Conservation (phyloP, 2,329 filamentous ascomycete species). For the Graphilbum sp. region DNA sequence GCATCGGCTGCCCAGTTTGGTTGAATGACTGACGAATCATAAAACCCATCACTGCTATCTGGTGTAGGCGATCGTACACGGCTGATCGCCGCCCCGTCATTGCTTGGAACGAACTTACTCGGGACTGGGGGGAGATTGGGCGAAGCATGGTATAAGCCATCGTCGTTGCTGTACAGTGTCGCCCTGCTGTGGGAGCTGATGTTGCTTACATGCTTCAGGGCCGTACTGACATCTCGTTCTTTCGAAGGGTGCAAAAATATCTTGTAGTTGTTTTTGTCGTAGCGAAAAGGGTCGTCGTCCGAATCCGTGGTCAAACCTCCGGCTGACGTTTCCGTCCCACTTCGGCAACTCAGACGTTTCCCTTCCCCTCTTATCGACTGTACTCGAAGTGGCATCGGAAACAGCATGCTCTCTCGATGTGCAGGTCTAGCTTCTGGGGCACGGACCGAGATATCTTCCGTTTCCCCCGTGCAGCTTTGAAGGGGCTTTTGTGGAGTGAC, state of each 20-base stretch:
- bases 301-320: constrained; percentile 16
- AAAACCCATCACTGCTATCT: constrained; percentile 1
- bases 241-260: constrained; percentile 20
- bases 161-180: constrained; percentile 11
- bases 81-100: neutral
- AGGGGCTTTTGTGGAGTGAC: no score
- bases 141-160: constrained; percentile 13
- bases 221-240: constrained; percentile 27
- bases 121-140: neutral
- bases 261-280: constrained; percentile 23
- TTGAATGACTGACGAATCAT: constrained; percentile 7
- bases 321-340: constrained; percentile 14
- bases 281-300: constrained; percentile 27
- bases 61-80: constrained; percentile 3
- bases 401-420: neutral
- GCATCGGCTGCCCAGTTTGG: constrained; percentile 5
- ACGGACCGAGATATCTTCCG: neutral
- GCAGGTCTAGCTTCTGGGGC: neutral
- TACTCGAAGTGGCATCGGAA: constrained; percentile 10
- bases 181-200: constrained; percentile 12
- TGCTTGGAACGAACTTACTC: no score
- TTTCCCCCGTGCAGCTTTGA: no score
- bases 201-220: constrained; percentile 17
- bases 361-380: constrained; percentile 5
- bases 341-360: constrained; percentile 7